Evolutionary conservation across 1,139 yeast species (phyloP).

Genomic region (Magnusiomyces magnusii): DNA sequence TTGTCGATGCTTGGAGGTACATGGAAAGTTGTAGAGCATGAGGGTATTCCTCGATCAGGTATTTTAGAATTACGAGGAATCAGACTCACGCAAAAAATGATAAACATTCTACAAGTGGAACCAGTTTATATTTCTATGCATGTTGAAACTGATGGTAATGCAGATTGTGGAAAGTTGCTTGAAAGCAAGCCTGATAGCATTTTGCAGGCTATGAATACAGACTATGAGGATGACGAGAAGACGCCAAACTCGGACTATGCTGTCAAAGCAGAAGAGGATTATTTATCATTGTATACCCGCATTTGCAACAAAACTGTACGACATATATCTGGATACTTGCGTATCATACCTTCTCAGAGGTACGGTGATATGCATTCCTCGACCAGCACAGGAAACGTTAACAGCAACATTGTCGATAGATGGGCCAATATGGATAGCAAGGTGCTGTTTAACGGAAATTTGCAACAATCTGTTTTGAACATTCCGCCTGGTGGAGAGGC

Average conservation of each 20-base stretch:
- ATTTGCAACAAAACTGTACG: constrained; percentile 40
- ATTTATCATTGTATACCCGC: constrained; percentile 43
- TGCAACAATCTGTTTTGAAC: constrained; percentile 46
- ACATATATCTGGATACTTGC: constrained; percentile 47
- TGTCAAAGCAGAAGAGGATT: constrained; percentile 34
- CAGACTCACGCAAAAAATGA: constrained; percentile 44
- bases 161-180: background rate
- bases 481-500: constrained; percentile 41
- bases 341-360: constrained; percentile 53
- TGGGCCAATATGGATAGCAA: constrained; percentile 23
- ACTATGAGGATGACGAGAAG: constrained; percentile 12
- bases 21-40: constrained; percentile 43
- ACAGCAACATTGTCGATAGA: background rate
- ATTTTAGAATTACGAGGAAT: constrained; percentile 57
- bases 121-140: constrained; percentile 37
- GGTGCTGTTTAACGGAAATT: constrained; percentile 48
- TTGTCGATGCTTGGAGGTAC: constrained; percentile 51
- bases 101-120: constrained; percentile 42
- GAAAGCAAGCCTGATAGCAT: background rate
- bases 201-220: constrained; percentile 20
- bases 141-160: background rate
- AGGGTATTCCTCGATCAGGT: constrained; percentile 41
- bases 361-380: constrained; percentile 16
- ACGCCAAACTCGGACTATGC: background rate
- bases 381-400: constrained; percentile 22